Conservation (phyloP, 805 yeast genomes). For the Lipomyces starkeyi region DNA sequence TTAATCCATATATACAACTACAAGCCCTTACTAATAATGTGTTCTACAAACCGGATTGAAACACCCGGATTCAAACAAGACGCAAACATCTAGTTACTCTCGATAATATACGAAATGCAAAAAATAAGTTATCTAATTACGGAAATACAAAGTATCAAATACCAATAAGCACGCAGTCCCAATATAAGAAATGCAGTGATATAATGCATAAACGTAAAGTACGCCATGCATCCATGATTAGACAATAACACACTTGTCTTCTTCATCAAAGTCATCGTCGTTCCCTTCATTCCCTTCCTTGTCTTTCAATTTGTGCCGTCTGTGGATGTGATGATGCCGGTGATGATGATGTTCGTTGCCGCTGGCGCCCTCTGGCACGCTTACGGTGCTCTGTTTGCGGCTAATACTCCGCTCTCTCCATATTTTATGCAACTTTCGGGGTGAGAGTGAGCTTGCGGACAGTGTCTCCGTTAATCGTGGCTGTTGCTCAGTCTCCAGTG, state of each 20-base stretch:
- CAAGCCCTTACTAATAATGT: too few relatives aligned
- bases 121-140: too few relatives aligned
- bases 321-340: constrained; percentile 3
- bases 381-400: constrained; percentile 1
- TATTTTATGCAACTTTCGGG: constrained; percentile 2
- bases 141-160: not conserved
- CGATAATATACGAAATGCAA: not conserved
- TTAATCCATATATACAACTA: not conserved
- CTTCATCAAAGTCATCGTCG: constrained; percentile 19
- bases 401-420: constrained; percentile 7
- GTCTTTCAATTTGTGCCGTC: not conserved
- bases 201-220: not conserved
- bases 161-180: not conserved
- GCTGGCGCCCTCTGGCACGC: not conserved
- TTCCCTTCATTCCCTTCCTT: constrained; percentile 1
- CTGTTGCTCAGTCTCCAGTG: not conserved
- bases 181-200: not conserved
- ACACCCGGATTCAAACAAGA: too few relatives aligned
- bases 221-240: not conserved
- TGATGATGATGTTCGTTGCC: constrained; percentile 9
- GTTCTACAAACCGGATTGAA: not conserved
- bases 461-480: not conserved
- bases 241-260: constrained; percentile 23
- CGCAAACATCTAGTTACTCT: not conserved
- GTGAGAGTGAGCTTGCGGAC: not conserved